These are phyloP conservation scores for Boletus vinaceobasis DNA, from an alignment of 768 basidiomycete genomes.

Conservation along the genomic window DNA sequence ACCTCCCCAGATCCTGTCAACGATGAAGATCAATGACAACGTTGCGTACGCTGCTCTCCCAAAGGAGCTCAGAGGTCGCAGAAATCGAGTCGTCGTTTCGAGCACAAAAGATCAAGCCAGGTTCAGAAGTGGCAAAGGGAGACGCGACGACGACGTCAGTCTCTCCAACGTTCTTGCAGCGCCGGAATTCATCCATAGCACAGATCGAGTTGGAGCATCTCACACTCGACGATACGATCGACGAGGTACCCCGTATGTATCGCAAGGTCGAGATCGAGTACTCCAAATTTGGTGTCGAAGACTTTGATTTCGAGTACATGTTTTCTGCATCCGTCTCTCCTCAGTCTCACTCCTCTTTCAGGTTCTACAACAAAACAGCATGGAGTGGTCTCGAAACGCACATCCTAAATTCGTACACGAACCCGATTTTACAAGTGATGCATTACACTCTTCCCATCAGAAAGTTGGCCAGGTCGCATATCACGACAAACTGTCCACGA, in stretches of 20 bases:
- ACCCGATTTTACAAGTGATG: constrained; percentile 84
- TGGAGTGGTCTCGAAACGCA: constrained; percentile 95
- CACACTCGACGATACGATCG: constrained; percentile 48
- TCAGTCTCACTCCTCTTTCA: constrained; percentile 27
- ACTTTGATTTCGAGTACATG: constrained; percentile 93
- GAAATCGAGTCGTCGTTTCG: constrained; percentile 64
- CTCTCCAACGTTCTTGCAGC: background rate
- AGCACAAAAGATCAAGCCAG: constrained; percentile 59
- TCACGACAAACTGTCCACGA: constrained; percentile 78
- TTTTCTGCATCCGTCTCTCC: background rate
- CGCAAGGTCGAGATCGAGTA: constrained; percentile 96
- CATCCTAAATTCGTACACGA: constrained; percentile 96
- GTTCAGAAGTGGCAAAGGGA: constrained; percentile 80
- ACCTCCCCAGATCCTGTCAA: constrained; percentile 68
- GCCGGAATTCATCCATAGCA: constrained; percentile 1
- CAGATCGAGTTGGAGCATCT: constrained; percentile 56
- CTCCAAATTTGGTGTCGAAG: constrained; percentile 96
- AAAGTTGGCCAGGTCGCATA: constrained; percentile 84
- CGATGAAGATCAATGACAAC: constrained; percentile 85
- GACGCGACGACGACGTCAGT: constrained; percentile 41
- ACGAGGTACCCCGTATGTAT: constrained; percentile 75
- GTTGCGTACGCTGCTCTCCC: constrained; percentile 88
- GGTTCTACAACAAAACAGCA: constrained; percentile 90
- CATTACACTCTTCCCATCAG: constrained; percentile 81
- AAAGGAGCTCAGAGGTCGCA: constrained; percentile 75